Percentiles rank a stretch among this genome's conserved stretches.
Evolutionary conservation across 78 protist genomes (phyloP).

Genomic region (Protostelium mycophagum): DNA sequence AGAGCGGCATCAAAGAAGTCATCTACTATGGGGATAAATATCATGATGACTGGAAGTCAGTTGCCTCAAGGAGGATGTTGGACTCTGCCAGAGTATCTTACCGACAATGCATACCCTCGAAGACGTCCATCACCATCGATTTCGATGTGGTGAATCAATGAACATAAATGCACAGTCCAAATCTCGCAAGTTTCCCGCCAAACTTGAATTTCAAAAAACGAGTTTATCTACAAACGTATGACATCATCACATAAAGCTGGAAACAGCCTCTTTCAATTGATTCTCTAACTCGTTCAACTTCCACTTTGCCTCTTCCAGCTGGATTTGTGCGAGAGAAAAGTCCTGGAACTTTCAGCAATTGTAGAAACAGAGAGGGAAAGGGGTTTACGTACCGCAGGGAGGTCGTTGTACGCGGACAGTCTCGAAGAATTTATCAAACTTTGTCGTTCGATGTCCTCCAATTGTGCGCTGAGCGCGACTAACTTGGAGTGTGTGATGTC

Average conservation of each 20-base stretch:
- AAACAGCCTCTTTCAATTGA: not conserved
- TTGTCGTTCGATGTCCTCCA: not conserved
- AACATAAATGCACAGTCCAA: not conserved
- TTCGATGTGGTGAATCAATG: not conserved
- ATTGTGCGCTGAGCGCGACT: not conserved
- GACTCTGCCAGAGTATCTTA: constrained; percentile 44
- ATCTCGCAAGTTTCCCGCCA: not conserved
- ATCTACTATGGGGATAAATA: constrained; percentile 46
- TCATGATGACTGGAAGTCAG: constrained; percentile 12
- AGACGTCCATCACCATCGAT: not conserved
- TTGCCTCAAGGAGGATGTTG: constrained; percentile 56
- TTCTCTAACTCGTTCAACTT: not conserved
- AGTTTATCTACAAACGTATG: not conserved
- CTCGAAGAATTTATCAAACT: not conserved
- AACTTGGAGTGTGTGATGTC: not conserved
- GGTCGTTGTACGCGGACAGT: not conserved
- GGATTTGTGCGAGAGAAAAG: not conserved
- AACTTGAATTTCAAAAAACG: not conserved
- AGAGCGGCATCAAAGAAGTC: constrained; percentile 48
- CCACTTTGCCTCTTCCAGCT: not conserved
- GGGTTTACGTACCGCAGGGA: not conserved
- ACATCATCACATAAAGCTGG: not conserved
- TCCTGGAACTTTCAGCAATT: not conserved
- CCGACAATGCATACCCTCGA: not conserved
- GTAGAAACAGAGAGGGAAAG: not conserved